These are phyloP conservation scores for Sphaerostilbella broomeana DNA, from an alignment of 2,329 filamentous ascomycete species.

Conservation along the genomic window DNA sequence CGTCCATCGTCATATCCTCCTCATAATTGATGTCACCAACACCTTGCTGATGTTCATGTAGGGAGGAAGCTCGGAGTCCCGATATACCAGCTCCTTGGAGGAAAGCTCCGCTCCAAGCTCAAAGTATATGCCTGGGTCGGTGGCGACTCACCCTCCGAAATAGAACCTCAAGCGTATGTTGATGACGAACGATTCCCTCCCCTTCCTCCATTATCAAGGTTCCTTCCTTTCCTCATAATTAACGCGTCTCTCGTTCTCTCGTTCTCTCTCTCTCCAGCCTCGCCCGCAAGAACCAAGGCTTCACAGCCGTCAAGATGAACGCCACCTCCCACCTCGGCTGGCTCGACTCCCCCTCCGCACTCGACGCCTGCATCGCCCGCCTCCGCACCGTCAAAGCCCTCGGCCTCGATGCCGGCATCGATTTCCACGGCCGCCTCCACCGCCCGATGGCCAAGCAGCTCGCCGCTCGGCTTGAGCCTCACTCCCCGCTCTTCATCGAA, in stretches of 20 bases:
- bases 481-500: slow-evolving; percentile 68
- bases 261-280: slow-evolving; percentile 36
- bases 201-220: no score
- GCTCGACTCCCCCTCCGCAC: slow-evolving; percentile 62
- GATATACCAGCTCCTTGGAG: slow-evolving; percentile 67
- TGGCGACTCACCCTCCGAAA: slow-evolving; percentile 62
- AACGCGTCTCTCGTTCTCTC: no score
- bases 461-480: slow-evolving; percentile 58
- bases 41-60: slow-evolving; percentile 12
- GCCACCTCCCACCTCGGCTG: slow-evolving; percentile 69
- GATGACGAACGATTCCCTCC: background rate
- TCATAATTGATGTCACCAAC: no score
- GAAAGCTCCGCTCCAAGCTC: slow-evolving; percentile 63
- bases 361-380: slow-evolving; percentile 59
- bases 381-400: slow-evolving; percentile 62
- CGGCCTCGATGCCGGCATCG: slow-evolving; percentile 66
- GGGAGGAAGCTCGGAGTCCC: slow-evolving; percentile 52
- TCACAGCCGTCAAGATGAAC: slow-evolving; percentile 71
- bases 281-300: slow-evolving; percentile 53
- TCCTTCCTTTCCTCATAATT: no score
- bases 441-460: slow-evolving; percentile 78
- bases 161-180: slow-evolving; percentile 54
- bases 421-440: slow-evolving; percentile 72
- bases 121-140: slow-evolving; percentile 76
- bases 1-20: background rate